A percentile compares a stretch with the other conserved stretches of the same genome.
Conservation (phyloP, 1,284 basidiomycete genomes). For the Phylloboletellus chloephorus region DNA sequence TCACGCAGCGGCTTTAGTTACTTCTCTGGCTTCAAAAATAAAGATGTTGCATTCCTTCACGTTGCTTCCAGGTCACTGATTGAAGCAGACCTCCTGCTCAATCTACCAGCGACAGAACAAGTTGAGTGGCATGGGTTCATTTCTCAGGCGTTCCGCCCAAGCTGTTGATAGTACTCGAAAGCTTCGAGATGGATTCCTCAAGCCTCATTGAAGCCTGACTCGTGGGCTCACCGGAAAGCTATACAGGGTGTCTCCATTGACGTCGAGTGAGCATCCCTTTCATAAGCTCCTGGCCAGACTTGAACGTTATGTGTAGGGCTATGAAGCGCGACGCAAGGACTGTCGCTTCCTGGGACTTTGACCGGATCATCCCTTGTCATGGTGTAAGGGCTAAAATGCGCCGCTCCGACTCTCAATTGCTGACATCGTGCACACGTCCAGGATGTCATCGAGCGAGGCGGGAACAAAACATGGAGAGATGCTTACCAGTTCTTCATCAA, state of each 20-base stretch:
- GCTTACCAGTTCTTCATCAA: constrained; percentile 34
- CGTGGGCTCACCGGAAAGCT: constrained; percentile 54
- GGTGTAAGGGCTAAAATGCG: constrained; percentile 48
- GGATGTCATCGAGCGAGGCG: constrained; percentile 78
- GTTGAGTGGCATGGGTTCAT: constrained; percentile 35
- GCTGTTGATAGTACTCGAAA: constrained; percentile 43
- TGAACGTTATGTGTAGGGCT: constrained; percentile 40
- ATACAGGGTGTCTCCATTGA: constrained; percentile 32
- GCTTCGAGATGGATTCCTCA: constrained; percentile 45
- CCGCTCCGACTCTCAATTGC: not conserved
- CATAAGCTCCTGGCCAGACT: not conserved
- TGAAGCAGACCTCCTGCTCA: constrained; percentile 86
- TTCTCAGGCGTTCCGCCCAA: constrained; percentile 1
- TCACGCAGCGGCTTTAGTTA: constrained; percentile 42
- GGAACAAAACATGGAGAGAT: constrained; percentile 63
- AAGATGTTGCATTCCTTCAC: constrained; percentile 90
- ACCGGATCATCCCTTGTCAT: constrained; percentile 89
- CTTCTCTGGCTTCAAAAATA: constrained; percentile 78
- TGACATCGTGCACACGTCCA: constrained; percentile 24
- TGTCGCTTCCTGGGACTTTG: constrained; percentile 81
- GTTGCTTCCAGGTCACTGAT: constrained; percentile 73
- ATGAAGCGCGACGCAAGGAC: constrained; percentile 69
- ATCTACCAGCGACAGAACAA: constrained; percentile 85
- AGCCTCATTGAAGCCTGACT: constrained; percentile 51
- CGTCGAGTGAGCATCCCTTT: constrained; percentile 18